Evolutionary conservation across 2,329 filamentous ascomycete species (phyloP).

Genomic region (Zalaria sp.): DNA sequence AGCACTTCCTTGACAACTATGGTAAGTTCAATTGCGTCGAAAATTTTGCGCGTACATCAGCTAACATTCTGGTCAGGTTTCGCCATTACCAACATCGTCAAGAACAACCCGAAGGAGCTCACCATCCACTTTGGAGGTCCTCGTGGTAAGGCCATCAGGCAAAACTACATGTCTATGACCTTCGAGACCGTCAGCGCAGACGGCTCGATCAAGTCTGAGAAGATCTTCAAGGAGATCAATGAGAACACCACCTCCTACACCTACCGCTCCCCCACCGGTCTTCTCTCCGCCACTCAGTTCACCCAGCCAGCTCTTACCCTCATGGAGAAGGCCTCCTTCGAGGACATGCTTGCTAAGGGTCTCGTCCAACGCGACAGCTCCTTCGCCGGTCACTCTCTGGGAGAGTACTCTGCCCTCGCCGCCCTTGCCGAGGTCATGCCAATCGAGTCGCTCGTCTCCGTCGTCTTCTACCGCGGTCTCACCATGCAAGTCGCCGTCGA

Average conservation of each 20-base stretch:
- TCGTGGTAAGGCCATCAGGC: conserved; percentile 88
- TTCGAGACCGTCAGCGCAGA: conserved; percentile 95
- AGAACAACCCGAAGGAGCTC: conserved; percentile 98
- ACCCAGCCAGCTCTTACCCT: conserved; percentile 93
- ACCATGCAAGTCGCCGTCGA: conserved; percentile 99
- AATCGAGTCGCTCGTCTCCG: conserved; percentile 95
- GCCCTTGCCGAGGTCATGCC: conserved; percentile 97
- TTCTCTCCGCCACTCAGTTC: conserved; percentile 95
- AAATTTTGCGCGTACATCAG: neutral
- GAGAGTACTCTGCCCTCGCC: conserved; percentile 94
- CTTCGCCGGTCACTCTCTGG: conserved; percentile 93
- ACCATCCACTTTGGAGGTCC: conserved; percentile 97
- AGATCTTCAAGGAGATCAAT: conserved; percentile 96
- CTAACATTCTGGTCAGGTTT: conserved; percentile 46
- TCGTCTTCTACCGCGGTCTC: conserved; percentile 96
- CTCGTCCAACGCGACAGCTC: conserved; percentile 92
- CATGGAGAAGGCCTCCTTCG: conserved; percentile 99
- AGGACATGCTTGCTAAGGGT: conserved; percentile 97
- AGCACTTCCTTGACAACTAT: conserved; percentile 97
- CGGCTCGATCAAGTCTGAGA: conserved; percentile 91
- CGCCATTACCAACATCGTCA: conserved; percentile 96
- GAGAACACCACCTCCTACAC: conserved; percentile 93
- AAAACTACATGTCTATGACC: conserved; percentile 99
- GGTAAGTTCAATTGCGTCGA: conserved; percentile 41
- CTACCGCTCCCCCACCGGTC: conserved; percentile 84